Percentiles rank a stretch among this genome's conserved stretches.
Evolutionary conservation across 1,139 yeast genomes (phyloP).

Genomic region (Wickerhamomyces sp.): DNA sequence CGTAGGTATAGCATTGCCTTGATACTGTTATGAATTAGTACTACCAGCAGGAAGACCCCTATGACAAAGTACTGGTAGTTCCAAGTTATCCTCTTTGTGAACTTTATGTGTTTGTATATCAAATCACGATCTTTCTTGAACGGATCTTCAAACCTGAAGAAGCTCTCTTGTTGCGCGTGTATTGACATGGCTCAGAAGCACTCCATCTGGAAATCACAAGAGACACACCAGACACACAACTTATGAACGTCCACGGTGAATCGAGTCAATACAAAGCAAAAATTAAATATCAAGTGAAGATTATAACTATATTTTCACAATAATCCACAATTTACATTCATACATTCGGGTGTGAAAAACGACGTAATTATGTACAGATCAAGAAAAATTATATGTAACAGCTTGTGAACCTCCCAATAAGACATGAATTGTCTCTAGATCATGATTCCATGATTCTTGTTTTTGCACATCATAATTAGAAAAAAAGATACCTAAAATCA

Average conservation of each 20-base stretch:
- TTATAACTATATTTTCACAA: too few species aligned
- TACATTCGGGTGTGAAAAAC: too few species aligned
- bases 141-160: slow-evolving; percentile 19
- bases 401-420: too few species aligned
- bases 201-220: background rate
- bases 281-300: too few species aligned
- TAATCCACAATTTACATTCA: too few species aligned
- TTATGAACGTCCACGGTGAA: too few species aligned
- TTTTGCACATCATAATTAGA: too few species aligned
- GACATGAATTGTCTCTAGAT: too few species aligned
- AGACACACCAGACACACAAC: background rate
- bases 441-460: too few species aligned
- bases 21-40: background rate
- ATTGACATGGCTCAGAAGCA: background rate
- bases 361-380: too few species aligned
- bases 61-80: slow-evolving; percentile 14
- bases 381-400: too few species aligned
- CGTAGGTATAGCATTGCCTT: background rate
- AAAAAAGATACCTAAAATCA: background rate
- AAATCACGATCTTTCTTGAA: slow-evolving; percentile 17
- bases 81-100: slow-evolving; percentile 18
- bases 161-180: slow-evolving; percentile 1
- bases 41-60: background rate
- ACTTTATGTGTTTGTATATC: slow-evolving; percentile 17
- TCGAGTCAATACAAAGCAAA: too few species aligned